phyloP scores from a whole-genome alignment of 2,329 filamentous ascomycete species.

The Leptosphaerulina australis region DNA sequence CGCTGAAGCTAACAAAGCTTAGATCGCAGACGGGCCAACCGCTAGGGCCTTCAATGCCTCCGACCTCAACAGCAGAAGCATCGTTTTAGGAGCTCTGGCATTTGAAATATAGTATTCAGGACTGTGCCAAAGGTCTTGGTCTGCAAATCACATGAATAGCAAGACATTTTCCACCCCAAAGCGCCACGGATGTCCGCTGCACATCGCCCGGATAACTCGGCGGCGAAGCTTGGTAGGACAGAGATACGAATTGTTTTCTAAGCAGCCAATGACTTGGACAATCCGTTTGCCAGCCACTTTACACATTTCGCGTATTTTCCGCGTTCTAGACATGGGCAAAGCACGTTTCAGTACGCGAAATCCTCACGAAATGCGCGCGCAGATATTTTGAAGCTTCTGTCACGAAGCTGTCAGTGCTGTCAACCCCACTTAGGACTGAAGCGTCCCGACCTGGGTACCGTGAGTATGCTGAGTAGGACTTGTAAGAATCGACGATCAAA shows the following conservation, averaged over 20 bases:
- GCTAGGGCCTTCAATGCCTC: too few relatives aligned
- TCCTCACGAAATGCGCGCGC: conserved; percentile 11
- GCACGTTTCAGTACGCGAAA: conserved; percentile 17
- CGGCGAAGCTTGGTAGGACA: background rate
- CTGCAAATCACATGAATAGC: background rate
- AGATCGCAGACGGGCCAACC: background rate
- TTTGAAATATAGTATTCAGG: background rate
- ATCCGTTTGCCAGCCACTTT: conserved; percentile 6
- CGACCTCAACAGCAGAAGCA: background rate
- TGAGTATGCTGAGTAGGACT: background rate
- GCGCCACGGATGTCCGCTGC: background rate
- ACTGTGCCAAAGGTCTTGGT: background rate
- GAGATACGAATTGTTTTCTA: background rate
- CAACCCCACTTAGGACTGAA: conserved; percentile 3
- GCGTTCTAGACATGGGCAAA: background rate
- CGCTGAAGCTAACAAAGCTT: background rate
- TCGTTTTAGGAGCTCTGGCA: background rate
- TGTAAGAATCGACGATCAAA: conserved; percentile 8
- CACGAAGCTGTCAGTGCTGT: conserved; percentile 14
- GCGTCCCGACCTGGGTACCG: conserved; percentile 12
- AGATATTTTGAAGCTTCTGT: conserved; percentile 6
- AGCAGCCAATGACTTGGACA: conserved; percentile 6
- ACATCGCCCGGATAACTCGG: background rate
- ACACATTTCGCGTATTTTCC: conserved; percentile 8
- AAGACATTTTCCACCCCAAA: background rate